Base-by-base conservation (phyloP, 2,329 filamentous ascomycete species). In the Fusarium sp. region DNA sequence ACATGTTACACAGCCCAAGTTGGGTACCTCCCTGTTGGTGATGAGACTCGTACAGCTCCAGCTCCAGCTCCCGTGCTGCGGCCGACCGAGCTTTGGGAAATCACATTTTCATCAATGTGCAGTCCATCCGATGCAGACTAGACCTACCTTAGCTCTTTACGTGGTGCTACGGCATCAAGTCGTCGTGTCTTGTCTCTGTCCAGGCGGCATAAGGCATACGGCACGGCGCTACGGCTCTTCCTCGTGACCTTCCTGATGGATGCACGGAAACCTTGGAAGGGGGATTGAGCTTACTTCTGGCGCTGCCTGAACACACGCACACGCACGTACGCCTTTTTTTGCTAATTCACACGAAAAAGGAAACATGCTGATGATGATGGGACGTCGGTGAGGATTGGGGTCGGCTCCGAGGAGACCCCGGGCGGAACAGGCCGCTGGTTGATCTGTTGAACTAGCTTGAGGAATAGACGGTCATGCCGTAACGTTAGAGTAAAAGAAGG, bases 211-310 rank as follows among this genome's bases (percentile, higher is more conserved):
- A 37, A 35, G 47, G 25, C 40, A 40, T 15, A 25, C 59, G 38
- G 20, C 33, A 63, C 25, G 66, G 56, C 33, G 66, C 54, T 63
- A 57, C 43, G 64, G 45, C 38, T 50, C 22, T 38, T 40, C 60
- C 70, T 68, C 68, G 66, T 76, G 72, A 70, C 66, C 58, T 60
- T 33, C 14, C 25, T 43, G 47, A 30, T 52, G 47, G 33, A 77
- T 72, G 72, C 66, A 70, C 64, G 56, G 43, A 65, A 75, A 67
- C 58, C 35, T 66, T 70, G 69, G 47, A 54, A 69, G 33, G 50
- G 20, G 15, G 15, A 15, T 12, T 12, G 12, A 38, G 54, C 33
- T 37, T 27, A 57, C 43, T 27, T 38, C 37, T 60, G 57, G 57
- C 57, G 66, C 54, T 20, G 50, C 27, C 27, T 30, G 25, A 52